Base-by-base conservation (phyloP, 2,329 filamentous ascomycete genomes). In the Aspergillus ochraceus region DNA sequence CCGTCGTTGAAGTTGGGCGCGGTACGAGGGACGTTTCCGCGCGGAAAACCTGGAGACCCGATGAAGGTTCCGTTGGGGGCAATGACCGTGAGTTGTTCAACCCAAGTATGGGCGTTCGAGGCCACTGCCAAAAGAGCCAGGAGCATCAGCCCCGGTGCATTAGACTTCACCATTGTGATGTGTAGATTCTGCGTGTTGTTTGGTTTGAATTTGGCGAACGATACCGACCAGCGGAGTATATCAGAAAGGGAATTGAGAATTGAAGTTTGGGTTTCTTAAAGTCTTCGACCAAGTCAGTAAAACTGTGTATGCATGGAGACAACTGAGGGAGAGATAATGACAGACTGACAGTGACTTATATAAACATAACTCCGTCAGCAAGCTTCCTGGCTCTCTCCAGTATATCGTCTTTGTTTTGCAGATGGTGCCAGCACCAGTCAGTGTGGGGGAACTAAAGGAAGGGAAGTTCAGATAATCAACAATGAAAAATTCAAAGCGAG, bases 81-180 rank as follows among this genome's bases (percentile, higher is more conserved):
- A 72, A 97, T 87, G 59, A 87, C 86, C 62, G 82, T 85, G 53
- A 94, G 81, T 68, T 88, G 81, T 76, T 97, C 92, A 52, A 94
- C 84, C 93, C 93, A 97, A 19, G 87, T 89, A 77, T 97, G 94
- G 39, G 86, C 88, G 29, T 63, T 60, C 22, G 70, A 65, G 29
- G 71, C 63, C 36, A 72, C 59, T 50, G 68, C 61, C 46, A 77
- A 57, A 32, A 72, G 54, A 24, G 4, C 20, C 19, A 61, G 47
- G 52, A 59, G 57, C 52, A 19, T 36, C 47, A 59, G 57, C 47
- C 57, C 29, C 8, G 17, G 2, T n/a, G 8, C 49, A 20, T 20
- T 22, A 12, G 52, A 12, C 20, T 12, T 54, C 8, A 29, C 2
- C 47, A 52, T 52, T 11, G n/a, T 17, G 2, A 11, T 11, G 50